A percentile compares a stretch with the other conserved stretches of the same genome.
phyloP scores from a whole-genome alignment of 306 rosid genomes.

The Casuarina cunninghamiana region DNA sequence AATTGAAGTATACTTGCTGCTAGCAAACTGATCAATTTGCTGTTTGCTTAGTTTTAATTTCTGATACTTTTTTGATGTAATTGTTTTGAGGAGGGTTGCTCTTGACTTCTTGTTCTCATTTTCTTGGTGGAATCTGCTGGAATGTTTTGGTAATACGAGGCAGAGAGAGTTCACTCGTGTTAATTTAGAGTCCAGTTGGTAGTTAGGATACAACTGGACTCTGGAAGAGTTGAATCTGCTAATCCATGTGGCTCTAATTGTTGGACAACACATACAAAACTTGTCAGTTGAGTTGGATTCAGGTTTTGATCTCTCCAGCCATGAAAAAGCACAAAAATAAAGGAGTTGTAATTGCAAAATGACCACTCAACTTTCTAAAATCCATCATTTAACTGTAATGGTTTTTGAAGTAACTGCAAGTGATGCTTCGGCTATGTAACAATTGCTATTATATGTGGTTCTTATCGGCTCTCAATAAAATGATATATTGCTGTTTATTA shows the following conservation, averaged over 20 bases:
- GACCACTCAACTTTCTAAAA: not conserved
- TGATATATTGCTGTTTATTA: not conserved
- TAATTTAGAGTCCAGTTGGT: not conserved
- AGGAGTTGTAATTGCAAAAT: not conserved
- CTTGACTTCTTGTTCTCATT: not conserved
- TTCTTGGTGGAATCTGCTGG: not conserved
- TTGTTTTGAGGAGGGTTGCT: not conserved
- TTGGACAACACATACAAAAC: not conserved
- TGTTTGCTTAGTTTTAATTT: not conserved
- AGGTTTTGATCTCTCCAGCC: not conserved
- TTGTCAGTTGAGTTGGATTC: not conserved
- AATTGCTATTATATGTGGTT: not conserved
- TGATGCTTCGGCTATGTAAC: not conserved
- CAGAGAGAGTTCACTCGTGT: not conserved
- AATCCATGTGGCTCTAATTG: not conserved
- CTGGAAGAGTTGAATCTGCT: not conserved
- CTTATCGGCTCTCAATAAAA: not conserved
- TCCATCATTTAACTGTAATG: not conserved
- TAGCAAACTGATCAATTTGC: not conserved
- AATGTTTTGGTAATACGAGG: not conserved
- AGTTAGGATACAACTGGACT: not conserved
- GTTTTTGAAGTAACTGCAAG: not conserved
- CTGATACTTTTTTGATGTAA: not conserved
- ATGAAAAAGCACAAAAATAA: not conserved
- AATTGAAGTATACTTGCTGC: not conserved